These are phyloP conservation scores for Phytophthora tubulina DNA, from an alignment of 352 stramenopile species.

Conservation along the genomic window DNA sequence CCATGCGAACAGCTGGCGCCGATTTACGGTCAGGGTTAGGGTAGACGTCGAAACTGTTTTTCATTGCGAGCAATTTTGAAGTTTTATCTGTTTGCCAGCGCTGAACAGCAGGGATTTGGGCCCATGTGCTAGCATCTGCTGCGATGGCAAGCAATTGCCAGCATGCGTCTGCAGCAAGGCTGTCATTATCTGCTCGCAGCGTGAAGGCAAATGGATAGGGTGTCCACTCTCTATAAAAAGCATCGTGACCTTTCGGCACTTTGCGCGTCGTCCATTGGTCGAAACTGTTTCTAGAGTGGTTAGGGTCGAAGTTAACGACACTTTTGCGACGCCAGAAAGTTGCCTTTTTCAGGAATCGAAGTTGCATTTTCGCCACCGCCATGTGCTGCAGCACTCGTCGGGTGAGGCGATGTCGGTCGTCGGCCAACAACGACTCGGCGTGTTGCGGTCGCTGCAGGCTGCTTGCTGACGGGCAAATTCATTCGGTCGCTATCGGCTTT, in stretches of 20 bases:
- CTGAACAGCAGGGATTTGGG: slow-evolving; percentile 8
- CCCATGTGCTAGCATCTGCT: slow-evolving; percentile 2
- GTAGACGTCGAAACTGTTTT: slow-evolving; percentile 21
- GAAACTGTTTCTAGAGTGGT: neutral
- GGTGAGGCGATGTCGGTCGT: neutral
- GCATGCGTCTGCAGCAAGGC: neutral
- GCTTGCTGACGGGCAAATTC: neutral
- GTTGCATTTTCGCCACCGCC: neutral
- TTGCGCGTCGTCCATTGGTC: neutral
- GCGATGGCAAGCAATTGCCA: slow-evolving; percentile 14
- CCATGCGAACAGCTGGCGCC: slow-evolving; percentile 28
- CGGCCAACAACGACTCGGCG: neutral
- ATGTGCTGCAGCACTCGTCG: neutral
- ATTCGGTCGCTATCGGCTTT: slow-evolving; percentile 4
- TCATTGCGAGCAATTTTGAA: slow-evolving; percentile 1
- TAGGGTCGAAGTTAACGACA: neutral
- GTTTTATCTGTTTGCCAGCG: neutral
- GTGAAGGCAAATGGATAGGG: slow-evolving; percentile 9
- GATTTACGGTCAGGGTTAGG: slow-evolving; percentile 26
- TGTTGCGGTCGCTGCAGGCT: neutral
- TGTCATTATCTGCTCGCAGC: slow-evolving; percentile 7
- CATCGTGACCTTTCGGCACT: neutral
- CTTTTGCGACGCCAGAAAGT: neutral
- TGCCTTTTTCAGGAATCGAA: neutral
- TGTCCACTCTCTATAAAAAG: slow-evolving; percentile 10